phyloP scores from a whole-genome alignment of 148 eudicot species.

The Drosera capensis region DNA sequence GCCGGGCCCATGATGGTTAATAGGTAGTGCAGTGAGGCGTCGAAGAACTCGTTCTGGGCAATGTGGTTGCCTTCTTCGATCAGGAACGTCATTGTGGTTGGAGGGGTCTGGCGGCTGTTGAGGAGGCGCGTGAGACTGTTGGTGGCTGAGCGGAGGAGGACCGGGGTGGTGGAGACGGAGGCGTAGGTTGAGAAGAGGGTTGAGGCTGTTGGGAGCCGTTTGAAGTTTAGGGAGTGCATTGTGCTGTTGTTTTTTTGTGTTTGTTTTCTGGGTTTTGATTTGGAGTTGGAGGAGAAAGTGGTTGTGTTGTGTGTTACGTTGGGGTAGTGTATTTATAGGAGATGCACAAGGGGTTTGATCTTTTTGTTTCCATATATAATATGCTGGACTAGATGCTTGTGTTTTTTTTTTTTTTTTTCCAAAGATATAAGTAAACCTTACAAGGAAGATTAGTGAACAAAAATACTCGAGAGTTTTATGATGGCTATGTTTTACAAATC shows the following conservation, averaged over 20 bases:
- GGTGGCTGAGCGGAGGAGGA: constrained; percentile 36
- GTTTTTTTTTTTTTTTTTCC: too few species aligned
- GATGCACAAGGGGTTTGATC: too few species aligned
- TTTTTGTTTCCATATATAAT: too few species aligned
- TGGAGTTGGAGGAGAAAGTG: too few species aligned
- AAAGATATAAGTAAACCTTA: too few species aligned
- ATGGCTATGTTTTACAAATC: too few species aligned
- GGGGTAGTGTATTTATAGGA: too few species aligned
- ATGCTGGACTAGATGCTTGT: too few species aligned
- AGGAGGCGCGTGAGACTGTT: constrained; percentile 29
- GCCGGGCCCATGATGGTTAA: constrained; percentile 26
- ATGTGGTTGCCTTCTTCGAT: constrained; percentile 29
- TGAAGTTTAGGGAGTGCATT: neutral
- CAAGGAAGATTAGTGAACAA: too few species aligned
- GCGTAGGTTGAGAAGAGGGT: constrained; percentile 49
- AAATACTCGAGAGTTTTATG: too few species aligned
- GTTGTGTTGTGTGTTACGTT: too few species aligned
- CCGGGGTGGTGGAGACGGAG: constrained; percentile 27
- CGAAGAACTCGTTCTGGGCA: constrained; percentile 32
- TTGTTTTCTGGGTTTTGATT: too few species aligned
- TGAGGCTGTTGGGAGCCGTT: constrained; percentile 9
- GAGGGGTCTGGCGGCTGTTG: constrained; percentile 1
- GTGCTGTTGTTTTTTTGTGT: neutral
- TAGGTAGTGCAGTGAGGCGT: constrained; percentile 38
- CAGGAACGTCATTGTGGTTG: constrained; percentile 28